phyloP scores from a whole-genome alignment of 257 asterid species.

The Ajuga chamaepitys region DNA sequence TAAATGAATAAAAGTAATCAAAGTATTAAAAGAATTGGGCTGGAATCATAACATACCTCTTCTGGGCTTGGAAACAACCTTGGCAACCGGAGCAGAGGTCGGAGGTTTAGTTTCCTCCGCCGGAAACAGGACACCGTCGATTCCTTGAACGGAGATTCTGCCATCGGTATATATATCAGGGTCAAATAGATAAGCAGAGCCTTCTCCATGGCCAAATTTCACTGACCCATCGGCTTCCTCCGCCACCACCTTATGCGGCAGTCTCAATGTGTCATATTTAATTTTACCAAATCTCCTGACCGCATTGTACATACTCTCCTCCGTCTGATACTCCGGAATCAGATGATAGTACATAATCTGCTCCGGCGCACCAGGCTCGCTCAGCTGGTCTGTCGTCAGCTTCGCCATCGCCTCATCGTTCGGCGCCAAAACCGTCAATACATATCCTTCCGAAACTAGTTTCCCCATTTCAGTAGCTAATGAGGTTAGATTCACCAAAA shows the following conservation, averaged over 20 bases:
- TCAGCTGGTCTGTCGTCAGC: conserved; percentile 67
- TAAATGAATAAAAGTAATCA: neutral
- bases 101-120: conserved; percentile 45
- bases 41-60: conserved; percentile 42
- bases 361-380: conserved; percentile 96
- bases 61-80: conserved; percentile 48
- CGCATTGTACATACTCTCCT: conserved; percentile 92
- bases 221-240: conserved; percentile 97
- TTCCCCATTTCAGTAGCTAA: conserved; percentile 90
- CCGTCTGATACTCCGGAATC: conserved; percentile 89
- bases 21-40: neutral
- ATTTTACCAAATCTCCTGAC: conserved; percentile 87
- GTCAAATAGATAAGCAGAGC: conserved; percentile 82
- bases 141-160: conserved; percentile 94
- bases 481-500: conserved; percentile 75
- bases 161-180: conserved; percentile 97
- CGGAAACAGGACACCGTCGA: conserved; percentile 79
- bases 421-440: conserved; percentile 76
- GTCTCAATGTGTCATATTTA: conserved; percentile 64
- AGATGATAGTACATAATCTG: conserved; percentile 84
- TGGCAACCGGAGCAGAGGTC: conserved; percentile 40
- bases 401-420: conserved; percentile 98
- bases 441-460: conserved; percentile 82
- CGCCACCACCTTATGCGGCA: conserved; percentile 82
- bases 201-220: conserved; percentile 70